phyloP scores from a whole-genome alignment of 805 yeast species.

The Yamadazyma tumulicola region DNA sequence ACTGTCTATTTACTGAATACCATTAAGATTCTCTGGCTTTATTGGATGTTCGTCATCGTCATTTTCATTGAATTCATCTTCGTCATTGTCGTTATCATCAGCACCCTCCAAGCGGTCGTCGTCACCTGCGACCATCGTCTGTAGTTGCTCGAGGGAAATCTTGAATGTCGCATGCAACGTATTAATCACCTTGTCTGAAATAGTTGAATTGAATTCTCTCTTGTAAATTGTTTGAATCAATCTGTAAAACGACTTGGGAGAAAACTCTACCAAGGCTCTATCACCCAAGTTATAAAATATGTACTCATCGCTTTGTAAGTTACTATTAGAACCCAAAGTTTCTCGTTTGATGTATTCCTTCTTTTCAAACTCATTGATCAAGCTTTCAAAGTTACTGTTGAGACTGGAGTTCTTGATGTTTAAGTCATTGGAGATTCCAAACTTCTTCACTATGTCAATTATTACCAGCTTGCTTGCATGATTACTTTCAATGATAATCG shows the following conservation, averaged over 20 bases:
- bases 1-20: too few species aligned
- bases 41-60: too few species aligned
- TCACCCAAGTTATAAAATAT: slow-evolving; percentile 30
- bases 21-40: too few species aligned
- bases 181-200: slow-evolving; percentile 16
- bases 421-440: slow-evolving; percentile 24
- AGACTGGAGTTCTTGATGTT: slow-evolving; percentile 18
- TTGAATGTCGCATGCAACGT: slow-evolving; percentile 23
- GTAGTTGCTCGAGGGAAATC: too few species aligned
- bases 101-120: too few species aligned
- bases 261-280: slow-evolving; percentile 30
- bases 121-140: too few species aligned
- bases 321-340: slow-evolving; percentile 4
- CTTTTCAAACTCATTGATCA: slow-evolving; percentile 26
- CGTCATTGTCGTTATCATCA: too few species aligned
- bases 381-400: slow-evolving; percentile 18
- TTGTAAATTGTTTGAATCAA: slow-evolving; percentile 24
- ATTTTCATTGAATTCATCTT: too few species aligned
- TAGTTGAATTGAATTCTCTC: slow-evolving; percentile 17
- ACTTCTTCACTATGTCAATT: slow-evolving; percentile 17
- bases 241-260: slow-evolving; percentile 24
- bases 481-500: slow-evolving; percentile 31
- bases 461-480: slow-evolving; percentile 26
- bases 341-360: slow-evolving; percentile 25
- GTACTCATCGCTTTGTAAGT: slow-evolving; percentile 13